These are phyloP conservation scores for Citeromyces siamensis DNA, from an alignment of 1,139 yeast species.

Conservation along the genomic window DNA sequence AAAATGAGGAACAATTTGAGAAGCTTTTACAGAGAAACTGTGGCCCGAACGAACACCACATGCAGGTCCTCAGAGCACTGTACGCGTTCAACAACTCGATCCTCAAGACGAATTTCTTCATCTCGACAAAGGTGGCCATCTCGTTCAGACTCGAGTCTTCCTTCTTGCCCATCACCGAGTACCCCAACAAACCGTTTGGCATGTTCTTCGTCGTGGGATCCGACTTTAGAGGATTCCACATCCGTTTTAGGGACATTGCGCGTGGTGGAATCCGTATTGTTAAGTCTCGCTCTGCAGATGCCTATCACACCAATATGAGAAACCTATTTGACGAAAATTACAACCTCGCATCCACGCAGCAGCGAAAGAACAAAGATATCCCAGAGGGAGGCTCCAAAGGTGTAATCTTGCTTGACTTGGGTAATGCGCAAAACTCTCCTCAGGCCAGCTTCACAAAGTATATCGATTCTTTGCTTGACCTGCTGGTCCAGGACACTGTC, in stretches of 20 bases:
- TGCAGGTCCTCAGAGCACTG: constrained; percentile 71
- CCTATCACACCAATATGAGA: constrained; percentile 75
- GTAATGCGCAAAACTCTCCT: constrained; percentile 72
- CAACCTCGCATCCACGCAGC: constrained; percentile 93
- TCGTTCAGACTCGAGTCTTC: constrained; percentile 85
- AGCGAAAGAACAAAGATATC: constrained; percentile 92
- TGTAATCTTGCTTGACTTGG: constrained; percentile 77
- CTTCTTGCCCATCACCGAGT: constrained; percentile 74
- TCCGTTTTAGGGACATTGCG: constrained; percentile 93
- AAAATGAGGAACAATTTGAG: constrained; percentile 65
- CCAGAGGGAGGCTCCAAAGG: constrained; percentile 99
- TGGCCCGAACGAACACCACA: constrained; percentile 73
- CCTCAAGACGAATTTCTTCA: constrained; percentile 87
- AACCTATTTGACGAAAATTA: constrained; percentile 94
- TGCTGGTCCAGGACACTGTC: constrained; percentile 57
- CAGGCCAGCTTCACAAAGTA: constrained; percentile 86
- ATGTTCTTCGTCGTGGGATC: constrained; percentile 95
- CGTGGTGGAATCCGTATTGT: constrained; percentile 98
- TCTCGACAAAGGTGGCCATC: constrained; percentile 89
- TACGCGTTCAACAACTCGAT: constrained; percentile 77
- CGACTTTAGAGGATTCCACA: constrained; percentile 95
- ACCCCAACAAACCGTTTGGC: constrained; percentile 88
- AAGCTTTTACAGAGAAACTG: constrained; percentile 55
- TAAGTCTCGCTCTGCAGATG: constrained; percentile 75
- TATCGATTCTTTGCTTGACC: constrained; percentile 81